Evolutionary conservation across 768 basidiomycete species (phyloP).

Genomic region (Rhodosporidiobolus odoratus): DNA sequence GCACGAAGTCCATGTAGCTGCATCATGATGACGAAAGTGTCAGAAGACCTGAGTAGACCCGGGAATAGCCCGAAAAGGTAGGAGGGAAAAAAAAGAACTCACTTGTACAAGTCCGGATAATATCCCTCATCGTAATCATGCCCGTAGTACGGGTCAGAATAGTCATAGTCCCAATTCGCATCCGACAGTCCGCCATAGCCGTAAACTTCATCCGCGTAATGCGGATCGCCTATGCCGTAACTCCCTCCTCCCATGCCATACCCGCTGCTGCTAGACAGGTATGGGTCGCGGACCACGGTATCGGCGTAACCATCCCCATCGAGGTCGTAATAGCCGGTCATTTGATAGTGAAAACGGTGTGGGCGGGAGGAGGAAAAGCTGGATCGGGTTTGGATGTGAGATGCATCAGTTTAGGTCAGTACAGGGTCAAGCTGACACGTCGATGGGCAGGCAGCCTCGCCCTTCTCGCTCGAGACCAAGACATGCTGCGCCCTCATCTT

Average conservation of each 20-base stretch:
- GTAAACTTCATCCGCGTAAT: neutral
- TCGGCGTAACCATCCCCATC: conserved; percentile 9
- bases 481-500: no score
- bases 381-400: no score
- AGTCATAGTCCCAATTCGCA: no score
- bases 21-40: no score
- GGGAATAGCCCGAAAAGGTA: neutral
- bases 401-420: no score
- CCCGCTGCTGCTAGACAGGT: neutral
- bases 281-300: neutral
- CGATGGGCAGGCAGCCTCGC: no score
- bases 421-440: no score
- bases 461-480: no score
- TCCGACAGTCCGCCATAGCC: neutral
- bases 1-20: conserved; percentile 7
- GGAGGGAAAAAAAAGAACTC: neutral
- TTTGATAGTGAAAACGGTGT: no score
- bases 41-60: neutral
- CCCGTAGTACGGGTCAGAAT: neutral
- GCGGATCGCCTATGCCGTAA: neutral
- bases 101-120: neutral
- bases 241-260: neutral
- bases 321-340: no score
- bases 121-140: neutral
- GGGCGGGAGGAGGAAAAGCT: no score